Evolutionary conservation across 495 filamentous ascomycete species (phyloP).

Genomic region (Penicillium subrubescens): DNA sequence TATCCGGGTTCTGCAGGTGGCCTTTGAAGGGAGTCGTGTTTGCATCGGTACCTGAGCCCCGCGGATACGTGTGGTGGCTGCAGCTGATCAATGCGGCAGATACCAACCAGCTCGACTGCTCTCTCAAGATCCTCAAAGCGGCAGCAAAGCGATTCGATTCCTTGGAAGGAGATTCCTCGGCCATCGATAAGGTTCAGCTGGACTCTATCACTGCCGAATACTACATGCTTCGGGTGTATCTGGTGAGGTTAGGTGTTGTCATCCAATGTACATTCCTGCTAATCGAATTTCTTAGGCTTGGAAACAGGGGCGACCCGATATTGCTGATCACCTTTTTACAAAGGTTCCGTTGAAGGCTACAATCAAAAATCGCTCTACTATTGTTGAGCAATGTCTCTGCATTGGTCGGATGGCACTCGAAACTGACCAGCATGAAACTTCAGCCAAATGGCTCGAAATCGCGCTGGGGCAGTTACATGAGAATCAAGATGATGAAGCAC

Average conservation of each 20-base stretch:
- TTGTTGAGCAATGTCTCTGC: constrained; percentile 72
- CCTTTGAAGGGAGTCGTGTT: constrained; percentile 59
- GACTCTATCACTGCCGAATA: constrained; percentile 53
- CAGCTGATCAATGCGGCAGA: constrained; percentile 40
- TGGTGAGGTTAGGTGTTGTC: constrained; percentile 50
- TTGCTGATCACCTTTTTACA: constrained; percentile 76
- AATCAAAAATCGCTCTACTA: constrained; percentile 48
- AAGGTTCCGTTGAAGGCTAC: constrained; percentile 49
- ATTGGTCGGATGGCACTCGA: constrained; percentile 65
- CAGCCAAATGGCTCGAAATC: constrained; percentile 74
- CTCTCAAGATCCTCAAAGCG: constrained; percentile 60
- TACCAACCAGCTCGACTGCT: constrained; percentile 55
- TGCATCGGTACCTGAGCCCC: background rate
- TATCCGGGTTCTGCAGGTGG: constrained; percentile 63
- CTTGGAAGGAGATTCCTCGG: constrained; percentile 43
- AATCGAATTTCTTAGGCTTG: constrained; percentile 56
- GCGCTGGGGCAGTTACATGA: constrained; percentile 59
- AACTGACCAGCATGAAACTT: constrained; percentile 53
- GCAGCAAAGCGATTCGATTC: constrained; percentile 64
- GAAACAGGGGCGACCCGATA: constrained; percentile 67
- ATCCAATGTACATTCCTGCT: background rate
- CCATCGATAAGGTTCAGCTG: constrained; percentile 17
- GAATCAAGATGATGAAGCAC: constrained; percentile 38
- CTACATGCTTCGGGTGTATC: constrained; percentile 64
- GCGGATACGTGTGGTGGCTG: background rate